Evolutionary conservation across 805 yeast genomes (phyloP), one percentile per base, ranked within the genome.

Genomic region (Starmerella lactis-condensi): DNA sequence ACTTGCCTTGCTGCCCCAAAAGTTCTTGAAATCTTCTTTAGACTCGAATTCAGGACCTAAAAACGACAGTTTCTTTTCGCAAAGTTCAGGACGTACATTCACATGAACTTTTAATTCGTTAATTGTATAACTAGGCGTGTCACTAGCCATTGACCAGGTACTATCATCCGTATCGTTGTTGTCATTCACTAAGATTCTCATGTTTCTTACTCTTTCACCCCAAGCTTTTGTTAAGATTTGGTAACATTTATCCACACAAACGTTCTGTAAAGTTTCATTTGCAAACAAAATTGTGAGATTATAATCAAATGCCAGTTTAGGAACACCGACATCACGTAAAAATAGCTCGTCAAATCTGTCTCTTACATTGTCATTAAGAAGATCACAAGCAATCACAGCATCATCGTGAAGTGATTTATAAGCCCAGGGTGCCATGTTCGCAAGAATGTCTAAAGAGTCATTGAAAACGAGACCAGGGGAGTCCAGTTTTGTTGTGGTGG

Each of bases 1-100:
- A 10, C 89, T 78, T 0, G 92, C 71, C 41, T 69, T 74, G 7
- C 65, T 48, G 8, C 95, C 95, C 99, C 99, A 89, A 48, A 89
- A 83, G 5, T 67, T 57, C 42, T 76, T 68, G 58, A 89, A 89
- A 33, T 64, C 61, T 3, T 32, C 37, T 10, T 60, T 60, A 40
- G 72, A 69, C 23, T 60, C 55, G 15, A 31, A 17, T n/a, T 34
- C 44, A 7, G 96, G 95, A 4, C 32, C 39, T 2, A 95, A 95
- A 46, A 71, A 78, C 1, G 92, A 78, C 1, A 89, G 79, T 27
- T 78, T 56, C 53, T 73, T 76, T 43, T 82, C 94, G 38, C 75
- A 62, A 46, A 75, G 79, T 6, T 63, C 66, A 5, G 89, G 61
- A 46, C 83, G 70, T 9, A 81, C 61, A 26, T 67, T 56, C 8